Evolutionary conservation across 2,329 filamentous ascomycete species (phyloP), one percentile per base, ranked within the genome.

Genomic region (Pleomassaria siparia): DNA sequence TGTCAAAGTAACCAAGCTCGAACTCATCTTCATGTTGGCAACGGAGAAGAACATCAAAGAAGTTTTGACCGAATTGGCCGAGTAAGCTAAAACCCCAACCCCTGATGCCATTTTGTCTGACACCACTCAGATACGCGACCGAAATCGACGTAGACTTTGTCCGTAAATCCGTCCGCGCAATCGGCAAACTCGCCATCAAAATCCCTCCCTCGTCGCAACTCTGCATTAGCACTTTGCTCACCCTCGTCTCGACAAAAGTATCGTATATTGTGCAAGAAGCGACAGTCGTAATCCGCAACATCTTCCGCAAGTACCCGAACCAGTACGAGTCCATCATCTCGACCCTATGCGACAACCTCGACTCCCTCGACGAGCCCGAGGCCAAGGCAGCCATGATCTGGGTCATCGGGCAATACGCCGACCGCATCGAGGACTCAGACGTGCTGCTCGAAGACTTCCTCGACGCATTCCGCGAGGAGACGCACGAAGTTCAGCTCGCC

Each of bases 71-170:
- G 94, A 99, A 70, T 75, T 99, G 46, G 84, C 91, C 67, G 94
- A 99, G 79, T 95, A 70, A 62, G 79, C n/a, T 70, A 15, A 25
- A 2, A 11, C 4, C 10, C 13, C 18, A 15, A 25, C 29, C 12
- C 22, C 20, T 12, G n/a, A 18, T 20, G 12, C 36, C 16, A 20
- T 36, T 22, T 8, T 13, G 36, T 18, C 60, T 66, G 47, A 66
- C 46, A 11, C n/a, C 20, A 15, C 26, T 2, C 36, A 82, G 80
- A 62, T 87, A 99, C 72, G 92, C 94, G 7, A 97, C 92, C 0
- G 94, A 99, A 71, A 97, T 99, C 55, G 94, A 99, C 62, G 91
- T 99, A 4, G 94, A 99, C 72, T 99, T 99, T 69, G 94, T 97
- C 10, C 89, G 94, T 41, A 99, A 99, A 72, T 94, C 94, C 0